phyloP scores from a whole-genome alignment of 257 asterid species.

The Scutellaria baicalensis region DNA sequence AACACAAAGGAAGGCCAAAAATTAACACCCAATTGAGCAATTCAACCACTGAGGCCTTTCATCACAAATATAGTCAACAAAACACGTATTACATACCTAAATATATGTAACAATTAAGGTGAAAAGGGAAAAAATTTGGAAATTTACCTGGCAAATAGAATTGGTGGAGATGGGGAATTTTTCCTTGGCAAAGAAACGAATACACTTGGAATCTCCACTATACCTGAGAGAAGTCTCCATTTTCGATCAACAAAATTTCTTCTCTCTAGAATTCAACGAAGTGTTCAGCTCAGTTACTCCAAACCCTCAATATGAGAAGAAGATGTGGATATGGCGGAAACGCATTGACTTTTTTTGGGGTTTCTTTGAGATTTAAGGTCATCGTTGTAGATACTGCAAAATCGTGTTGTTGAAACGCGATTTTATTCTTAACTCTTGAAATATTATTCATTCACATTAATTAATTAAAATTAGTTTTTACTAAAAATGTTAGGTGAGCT shows the following conservation, averaged over 20 bases:
- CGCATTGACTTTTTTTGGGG: not conserved
- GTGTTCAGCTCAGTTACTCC: constrained; percentile 15
- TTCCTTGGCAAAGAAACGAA: constrained; percentile 80
- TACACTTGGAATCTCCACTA: constrained; percentile 62
- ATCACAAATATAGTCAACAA: not conserved
- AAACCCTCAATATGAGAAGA: constrained; percentile 14
- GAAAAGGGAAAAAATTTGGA: not conserved
- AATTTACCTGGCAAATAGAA: constrained; percentile 54
- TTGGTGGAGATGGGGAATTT: constrained; percentile 45
- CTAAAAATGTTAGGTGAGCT: no score
- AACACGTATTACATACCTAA: not conserved
- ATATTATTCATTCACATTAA: no score
- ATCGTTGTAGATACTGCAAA: not conserved
- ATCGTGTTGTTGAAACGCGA: not conserved
- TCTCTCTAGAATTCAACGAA: not conserved
- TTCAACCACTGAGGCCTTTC: not conserved
- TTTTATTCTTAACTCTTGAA: not conserved
- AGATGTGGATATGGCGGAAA: constrained; percentile 24
- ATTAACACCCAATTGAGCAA: not conserved
- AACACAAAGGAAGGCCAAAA: not conserved
- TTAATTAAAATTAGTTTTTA: no score
- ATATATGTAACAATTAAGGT: not conserved
- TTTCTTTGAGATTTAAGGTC: not conserved
- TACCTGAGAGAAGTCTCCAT: constrained; percentile 94
- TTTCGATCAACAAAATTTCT: not conserved